A percentile compares a stretch with the other conserved stretches of the same genome.
Conservation (phyloP, 73 alveolate genomes). For the Tetrahymena thermophila region DNA sequence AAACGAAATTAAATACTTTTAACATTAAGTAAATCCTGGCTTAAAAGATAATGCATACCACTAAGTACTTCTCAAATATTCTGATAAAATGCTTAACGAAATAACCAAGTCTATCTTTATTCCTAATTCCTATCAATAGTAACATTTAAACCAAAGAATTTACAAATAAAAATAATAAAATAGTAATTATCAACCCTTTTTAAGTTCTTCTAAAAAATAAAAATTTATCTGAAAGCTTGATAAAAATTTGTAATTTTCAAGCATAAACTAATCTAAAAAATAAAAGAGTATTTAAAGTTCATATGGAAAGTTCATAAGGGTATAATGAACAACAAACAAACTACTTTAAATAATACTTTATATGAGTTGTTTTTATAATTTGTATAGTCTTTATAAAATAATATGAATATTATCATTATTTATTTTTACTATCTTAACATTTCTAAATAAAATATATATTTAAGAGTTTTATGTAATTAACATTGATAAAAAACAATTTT, state of each 20-base stretch:
- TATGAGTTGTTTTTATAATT: no score
- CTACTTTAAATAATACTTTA: no score
- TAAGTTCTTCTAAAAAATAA: neutral
- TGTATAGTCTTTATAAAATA: no score
- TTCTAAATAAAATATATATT: no score
- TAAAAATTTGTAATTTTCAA: neutral
- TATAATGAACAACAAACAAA: no score
- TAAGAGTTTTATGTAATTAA: no score
- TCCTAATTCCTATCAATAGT: neutral
- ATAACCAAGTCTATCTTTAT: neutral
- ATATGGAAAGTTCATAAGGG: no score
- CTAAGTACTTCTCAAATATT: neutral
- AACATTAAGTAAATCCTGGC: neutral
- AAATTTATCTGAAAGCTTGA: neutral
- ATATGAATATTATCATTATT: no score
- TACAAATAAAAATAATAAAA: neutral
- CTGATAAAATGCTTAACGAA: neutral
- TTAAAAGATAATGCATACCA: neutral
- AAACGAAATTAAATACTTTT: neutral
- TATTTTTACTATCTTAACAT: no score
- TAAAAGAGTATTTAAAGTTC: no score
- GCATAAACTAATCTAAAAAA: no score
- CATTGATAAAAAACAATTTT: no score
- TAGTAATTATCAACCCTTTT: neutral
- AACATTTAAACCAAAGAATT: neutral